phyloP scores from a whole-genome alignment of 495 filamentous ascomycete species.

The Trichocladium antarcticum region DNA sequence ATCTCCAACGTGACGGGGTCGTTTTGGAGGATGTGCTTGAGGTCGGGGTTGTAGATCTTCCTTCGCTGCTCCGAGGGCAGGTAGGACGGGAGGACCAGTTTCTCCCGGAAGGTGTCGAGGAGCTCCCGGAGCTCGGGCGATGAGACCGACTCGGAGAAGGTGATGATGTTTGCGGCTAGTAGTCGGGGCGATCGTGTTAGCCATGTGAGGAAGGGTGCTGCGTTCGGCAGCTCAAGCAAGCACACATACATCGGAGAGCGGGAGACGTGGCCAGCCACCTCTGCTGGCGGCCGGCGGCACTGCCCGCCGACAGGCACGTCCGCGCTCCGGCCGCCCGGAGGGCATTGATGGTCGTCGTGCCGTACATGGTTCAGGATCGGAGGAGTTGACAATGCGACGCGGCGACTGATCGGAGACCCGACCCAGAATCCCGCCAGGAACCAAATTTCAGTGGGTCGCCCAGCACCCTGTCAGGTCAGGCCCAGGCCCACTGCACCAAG shows the following conservation, averaged over 20 bases:
- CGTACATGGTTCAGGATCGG: conserved; percentile 13
- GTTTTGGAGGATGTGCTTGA: conserved; percentile 40
- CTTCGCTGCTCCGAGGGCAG: conserved; percentile 45
- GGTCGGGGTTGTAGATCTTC: conserved; percentile 41
- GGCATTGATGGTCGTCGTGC: conserved; percentile 7
- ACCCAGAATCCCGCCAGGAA: neutral
- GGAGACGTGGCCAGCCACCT: conserved; percentile 19
- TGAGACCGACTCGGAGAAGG: conserved; percentile 24
- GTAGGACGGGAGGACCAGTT: conserved; percentile 54
- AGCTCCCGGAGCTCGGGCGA: conserved; percentile 27
- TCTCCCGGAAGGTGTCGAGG: conserved; percentile 46
- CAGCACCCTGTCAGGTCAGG: neutral
- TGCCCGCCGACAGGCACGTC: conserved; percentile 7
- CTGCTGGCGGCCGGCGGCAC: neutral
- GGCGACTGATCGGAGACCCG: neutral
- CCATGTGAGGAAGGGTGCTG: neutral
- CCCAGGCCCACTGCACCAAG: too few relatives aligned
- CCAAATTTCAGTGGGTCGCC: conserved; percentile 3
- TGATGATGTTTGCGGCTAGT: conserved; percentile 14
- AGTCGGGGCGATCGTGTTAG: neutral
- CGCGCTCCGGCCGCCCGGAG: conserved; percentile 15
- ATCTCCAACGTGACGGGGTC: conserved; percentile 54
- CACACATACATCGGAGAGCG: conserved; percentile 15
- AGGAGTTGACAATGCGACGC: neutral
- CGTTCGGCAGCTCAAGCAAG: neutral